Evolutionary conservation across 2,329 filamentous ascomycete species (phyloP).

Genomic region (Monosporascus sp.): DNA sequence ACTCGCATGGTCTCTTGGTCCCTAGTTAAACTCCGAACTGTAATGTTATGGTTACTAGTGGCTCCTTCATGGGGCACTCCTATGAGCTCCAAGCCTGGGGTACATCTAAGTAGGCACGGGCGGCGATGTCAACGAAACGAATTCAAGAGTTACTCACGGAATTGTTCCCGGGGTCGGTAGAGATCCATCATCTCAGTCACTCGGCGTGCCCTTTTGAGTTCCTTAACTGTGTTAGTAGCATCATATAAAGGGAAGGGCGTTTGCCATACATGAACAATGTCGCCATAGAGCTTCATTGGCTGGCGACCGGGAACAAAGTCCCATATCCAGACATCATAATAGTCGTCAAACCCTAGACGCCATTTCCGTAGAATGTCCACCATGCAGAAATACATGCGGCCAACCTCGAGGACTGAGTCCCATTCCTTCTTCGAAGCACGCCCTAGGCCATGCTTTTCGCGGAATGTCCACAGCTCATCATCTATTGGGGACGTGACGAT

Average conservation of each 20-base stretch:
- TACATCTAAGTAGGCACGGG: not conserved
- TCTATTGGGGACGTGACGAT: conserved; percentile 20
- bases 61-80: too few relatives aligned
- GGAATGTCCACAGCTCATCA: conserved; percentile 21
- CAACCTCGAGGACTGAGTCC: conserved; percentile 16
- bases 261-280: conserved; percentile 12
- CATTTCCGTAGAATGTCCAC: conserved; percentile 18
- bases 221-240: conserved; percentile 11
- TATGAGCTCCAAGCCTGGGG: too few relatives aligned
- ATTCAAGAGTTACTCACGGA: conserved; percentile 2
- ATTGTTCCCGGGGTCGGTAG: conserved; percentile 18
- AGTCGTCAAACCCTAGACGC: conserved; percentile 22
- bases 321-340: conserved; percentile 27
- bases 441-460: conserved; percentile 17
- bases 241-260: not conserved
- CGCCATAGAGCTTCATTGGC: conserved; percentile 14
- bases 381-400: conserved; percentile 17
- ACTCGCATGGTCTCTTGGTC: conserved; percentile 20
- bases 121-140: not conserved
- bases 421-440: conserved; percentile 21
- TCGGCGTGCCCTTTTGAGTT: conserved; percentile 22
- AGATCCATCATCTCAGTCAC: conserved; percentile 18
- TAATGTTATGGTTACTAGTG: not conserved
- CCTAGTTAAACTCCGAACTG: conserved; percentile 17
- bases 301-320: conserved; percentile 19